A percentile compares a stretch with the other conserved stretches of the same genome.
Evolutionary conservation across 495 filamentous ascomycete species (phyloP).

Genomic region (Podospora conica): DNA sequence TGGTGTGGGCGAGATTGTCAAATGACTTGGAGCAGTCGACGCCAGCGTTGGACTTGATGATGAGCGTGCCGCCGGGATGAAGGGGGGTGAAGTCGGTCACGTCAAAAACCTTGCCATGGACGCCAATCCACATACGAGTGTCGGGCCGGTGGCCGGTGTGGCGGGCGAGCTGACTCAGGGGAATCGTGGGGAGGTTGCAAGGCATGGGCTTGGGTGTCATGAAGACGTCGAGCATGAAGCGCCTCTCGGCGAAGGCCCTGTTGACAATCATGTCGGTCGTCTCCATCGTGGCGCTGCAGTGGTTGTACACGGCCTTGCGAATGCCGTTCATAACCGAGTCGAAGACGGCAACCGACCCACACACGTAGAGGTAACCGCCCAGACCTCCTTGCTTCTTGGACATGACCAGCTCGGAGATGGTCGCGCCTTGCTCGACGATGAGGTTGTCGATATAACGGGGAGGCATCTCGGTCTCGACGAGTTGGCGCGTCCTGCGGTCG

Average conservation of each 20-base stretch:
- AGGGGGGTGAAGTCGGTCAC: constrained; percentile 46
- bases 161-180: constrained; percentile 41
- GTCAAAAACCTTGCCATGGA: constrained; percentile 46
- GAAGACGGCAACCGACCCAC: constrained; percentile 47
- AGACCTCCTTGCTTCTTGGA: constrained; percentile 47
- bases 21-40: constrained; percentile 47
- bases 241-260: constrained; percentile 46
- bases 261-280: constrained; percentile 42
- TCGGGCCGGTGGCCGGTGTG: constrained; percentile 45
- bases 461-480: constrained; percentile 43
- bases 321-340: constrained; percentile 49
- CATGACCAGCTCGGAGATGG: constrained; percentile 47
- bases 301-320: constrained; percentile 44
- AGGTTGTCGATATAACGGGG: constrained; percentile 46
- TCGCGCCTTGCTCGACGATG: constrained; percentile 42
- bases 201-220: constrained; percentile 48
- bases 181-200: constrained; percentile 41
- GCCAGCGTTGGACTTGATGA: constrained; percentile 48
- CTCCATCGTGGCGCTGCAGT: constrained; percentile 42
- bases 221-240: constrained; percentile 51
- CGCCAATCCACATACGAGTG: constrained; percentile 46
- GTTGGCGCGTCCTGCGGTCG: constrained; percentile 32
- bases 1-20: constrained; percentile 46
- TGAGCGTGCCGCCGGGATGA: constrained; percentile 45
- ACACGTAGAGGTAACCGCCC: constrained; percentile 47